Evolutionary conservation across 306 rosid species (phyloP).

Genomic region (Pyrus bretschneideri): DNA sequence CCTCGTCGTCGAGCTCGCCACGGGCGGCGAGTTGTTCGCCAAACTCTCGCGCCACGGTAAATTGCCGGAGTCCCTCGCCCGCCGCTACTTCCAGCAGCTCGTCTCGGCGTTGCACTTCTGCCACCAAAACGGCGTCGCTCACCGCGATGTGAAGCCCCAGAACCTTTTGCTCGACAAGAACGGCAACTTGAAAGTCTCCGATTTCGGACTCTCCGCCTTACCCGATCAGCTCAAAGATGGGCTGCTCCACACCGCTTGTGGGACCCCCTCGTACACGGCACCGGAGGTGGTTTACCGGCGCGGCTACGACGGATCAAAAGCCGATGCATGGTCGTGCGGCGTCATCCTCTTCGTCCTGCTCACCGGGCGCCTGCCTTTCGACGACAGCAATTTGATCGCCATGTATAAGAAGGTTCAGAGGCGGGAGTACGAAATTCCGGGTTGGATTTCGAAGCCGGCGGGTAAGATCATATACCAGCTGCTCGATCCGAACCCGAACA

Average conservation of each 20-base stretch:
- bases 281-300: constrained; percentile 64
- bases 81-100: constrained; percentile 69
- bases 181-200: constrained; percentile 71
- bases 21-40: constrained; percentile 75
- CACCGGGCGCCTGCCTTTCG: constrained; percentile 66
- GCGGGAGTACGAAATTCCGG: constrained; percentile 58
- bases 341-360: constrained; percentile 65
- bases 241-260: constrained; percentile 80
- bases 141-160: constrained; percentile 90
- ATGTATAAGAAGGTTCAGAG: constrained; percentile 55
- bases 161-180: constrained; percentile 63
- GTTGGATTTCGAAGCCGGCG: constrained; percentile 49
- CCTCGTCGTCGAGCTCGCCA: constrained; percentile 70
- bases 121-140: constrained; percentile 71
- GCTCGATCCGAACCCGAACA: constrained; percentile 71
- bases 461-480: constrained; percentile 43
- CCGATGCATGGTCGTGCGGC: constrained; percentile 95
- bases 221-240: constrained; percentile 74
- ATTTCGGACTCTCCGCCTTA: constrained; percentile 82
- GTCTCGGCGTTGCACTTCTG: constrained; percentile 71
- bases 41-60: constrained; percentile 47
- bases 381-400: constrained; percentile 48
- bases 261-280: constrained; percentile 85
- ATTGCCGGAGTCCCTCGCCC: constrained; percentile 38
- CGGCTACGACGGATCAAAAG: constrained; percentile 71